phyloP scores from a whole-genome alignment of 768 basidiomycete genomes.

The Calocera viscosa region DNA sequence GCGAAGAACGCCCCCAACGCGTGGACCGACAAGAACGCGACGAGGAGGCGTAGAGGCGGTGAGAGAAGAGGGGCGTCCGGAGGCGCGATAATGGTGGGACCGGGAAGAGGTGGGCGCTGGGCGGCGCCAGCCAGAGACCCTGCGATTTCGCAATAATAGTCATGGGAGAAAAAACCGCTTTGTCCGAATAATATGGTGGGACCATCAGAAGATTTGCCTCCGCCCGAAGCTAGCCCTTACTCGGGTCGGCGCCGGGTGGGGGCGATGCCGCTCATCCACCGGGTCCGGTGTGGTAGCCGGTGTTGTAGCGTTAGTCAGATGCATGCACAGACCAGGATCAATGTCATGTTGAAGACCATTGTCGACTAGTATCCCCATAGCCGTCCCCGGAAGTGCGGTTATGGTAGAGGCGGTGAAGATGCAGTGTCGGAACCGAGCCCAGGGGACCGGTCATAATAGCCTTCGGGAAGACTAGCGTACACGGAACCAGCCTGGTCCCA shows the following conservation, averaged over 20 bases:
- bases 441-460: not conserved
- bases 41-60: not conserved
- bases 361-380: not conserved
- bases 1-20: not conserved
- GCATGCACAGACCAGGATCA: not conserved
- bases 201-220: slow-evolving; percentile 4
- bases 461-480: not conserved
- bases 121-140: not conserved
- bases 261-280: slow-evolving; percentile 1
- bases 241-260: not conserved
- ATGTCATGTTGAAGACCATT: not conserved
- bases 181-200: slow-evolving; percentile 4
- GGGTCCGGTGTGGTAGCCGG: not conserved
- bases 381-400: not conserved
- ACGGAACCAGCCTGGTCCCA: slow-evolving; percentile 1
- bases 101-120: not conserved
- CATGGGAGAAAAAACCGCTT: slow-evolving; percentile 7
- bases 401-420: slow-evolving; percentile 5
- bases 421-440: not conserved
- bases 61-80: not conserved
- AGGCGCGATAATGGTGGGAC: not conserved
- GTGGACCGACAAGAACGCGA: not conserved
- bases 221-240: slow-evolving; percentile 4
- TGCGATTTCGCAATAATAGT: slow-evolving; percentile 8
- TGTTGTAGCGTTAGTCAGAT: not conserved